Evolutionary conservation across 345 rosid genomes (phyloP), one percentile per base, ranked within the genome.

Genomic region (Camelina neglecta): DNA sequence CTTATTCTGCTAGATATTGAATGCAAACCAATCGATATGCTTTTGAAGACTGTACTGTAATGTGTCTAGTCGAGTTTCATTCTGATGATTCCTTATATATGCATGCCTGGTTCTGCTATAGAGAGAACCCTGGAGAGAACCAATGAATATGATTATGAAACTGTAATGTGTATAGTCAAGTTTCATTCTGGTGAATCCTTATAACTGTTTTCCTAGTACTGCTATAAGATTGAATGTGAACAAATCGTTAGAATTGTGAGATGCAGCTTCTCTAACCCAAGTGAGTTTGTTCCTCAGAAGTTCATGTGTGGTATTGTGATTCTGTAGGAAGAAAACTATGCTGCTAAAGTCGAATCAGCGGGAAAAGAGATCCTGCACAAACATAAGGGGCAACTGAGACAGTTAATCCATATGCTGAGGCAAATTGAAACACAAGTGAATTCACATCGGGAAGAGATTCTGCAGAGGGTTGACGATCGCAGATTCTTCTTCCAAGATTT

Each of bases 361-460:
- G 79, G 87, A 23, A 78, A 71, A 64, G 87, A 86, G 69, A 79
- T 85, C 11, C 58, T 69, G 48, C 78, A 83, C 70, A 86, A 81
- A 67, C 86, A 86, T 53, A 75, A 83, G 63, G 77, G 53, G 48
- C 84, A 81, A 73, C 29, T 86, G 15, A 49, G 80, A 56, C 85
- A 86, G 42, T 82, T 88, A 65, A 78, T 88, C 47, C 76, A 71
- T 21, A 75, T 86, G 73, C 93, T 85, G 60, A 80, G 57, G 72
- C 80, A 82, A 70, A 77, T 82, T 62, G 90, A 88, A 80, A 75
- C 74, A 59, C 83, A 71, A 38, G 86, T 85, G 29, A 86, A 85
- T 72, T 75, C 77, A 57, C 79, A 73, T 53, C 77, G 59, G n/a
- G 79, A 81, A 67, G 81, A 77, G 65, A 82, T 88, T 61, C 69